Evolutionary conservation across 2,329 filamentous ascomycete species (phyloP).

Genomic region (Neurospora crassa): DNA sequence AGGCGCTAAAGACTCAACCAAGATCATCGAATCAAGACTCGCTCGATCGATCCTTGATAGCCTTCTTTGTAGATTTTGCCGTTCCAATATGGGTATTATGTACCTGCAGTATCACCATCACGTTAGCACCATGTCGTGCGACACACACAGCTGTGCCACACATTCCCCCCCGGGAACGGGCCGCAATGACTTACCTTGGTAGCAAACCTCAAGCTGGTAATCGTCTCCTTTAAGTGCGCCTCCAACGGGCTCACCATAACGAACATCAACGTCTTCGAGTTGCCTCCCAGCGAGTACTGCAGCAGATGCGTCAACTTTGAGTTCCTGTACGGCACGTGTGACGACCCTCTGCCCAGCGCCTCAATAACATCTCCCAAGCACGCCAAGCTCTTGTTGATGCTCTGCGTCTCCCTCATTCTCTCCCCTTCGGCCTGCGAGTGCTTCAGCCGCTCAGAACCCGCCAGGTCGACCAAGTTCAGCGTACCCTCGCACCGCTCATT

Average conservation of each 20-base stretch:
- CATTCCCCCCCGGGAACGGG: not conserved
- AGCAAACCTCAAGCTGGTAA: conserved; percentile 92
- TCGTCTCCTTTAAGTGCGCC: conserved; percentile 81
- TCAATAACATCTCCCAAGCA: conserved; percentile 92
- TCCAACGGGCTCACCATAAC: conserved; percentile 94
- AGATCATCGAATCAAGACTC: conserved; percentile 20
- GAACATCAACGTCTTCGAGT: conserved; percentile 98
- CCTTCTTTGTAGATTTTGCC: conserved; percentile 64
- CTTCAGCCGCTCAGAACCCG: conserved; percentile 83
- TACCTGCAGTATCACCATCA: conserved; percentile 37
- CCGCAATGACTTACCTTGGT: conserved; percentile 58
- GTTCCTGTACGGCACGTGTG: conserved; percentile 88
- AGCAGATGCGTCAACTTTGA: conserved; percentile 94
- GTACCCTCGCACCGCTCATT: conserved; percentile 84
- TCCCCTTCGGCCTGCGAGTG: conserved; percentile 81
- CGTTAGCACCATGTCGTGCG: conserved; percentile 12
- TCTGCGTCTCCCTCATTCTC: conserved; percentile 85
- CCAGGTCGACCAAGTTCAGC: conserved; percentile 90
- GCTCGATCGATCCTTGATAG: conserved; percentile 23
- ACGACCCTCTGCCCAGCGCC: conserved; percentile 74
- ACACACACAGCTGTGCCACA: not conserved
- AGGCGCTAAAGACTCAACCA: not conserved
- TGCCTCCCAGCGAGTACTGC: conserved; percentile 89
- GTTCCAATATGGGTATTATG: conserved; percentile 90
- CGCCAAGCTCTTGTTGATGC: conserved; percentile 91